Evolutionary conservation across 768 basidiomycete species (phyloP).

Genomic region (Termitomyces sp.): DNA sequence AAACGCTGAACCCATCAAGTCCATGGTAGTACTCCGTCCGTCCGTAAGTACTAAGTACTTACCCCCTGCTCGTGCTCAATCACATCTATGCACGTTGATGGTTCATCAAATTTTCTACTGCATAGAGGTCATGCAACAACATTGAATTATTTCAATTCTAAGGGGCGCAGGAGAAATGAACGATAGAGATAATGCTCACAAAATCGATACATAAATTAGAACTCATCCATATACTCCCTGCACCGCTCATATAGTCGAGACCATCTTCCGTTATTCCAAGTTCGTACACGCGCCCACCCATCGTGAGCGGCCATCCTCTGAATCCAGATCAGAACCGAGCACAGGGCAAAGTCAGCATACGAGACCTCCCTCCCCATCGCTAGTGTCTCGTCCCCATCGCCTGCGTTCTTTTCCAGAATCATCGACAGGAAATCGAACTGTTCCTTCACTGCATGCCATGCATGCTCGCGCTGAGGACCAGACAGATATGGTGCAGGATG

Average conservation of each 20-base stretch:
- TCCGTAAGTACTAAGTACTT: too few species aligned
- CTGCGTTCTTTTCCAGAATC: conserved; percentile 64
- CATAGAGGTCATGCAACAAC: too few species aligned
- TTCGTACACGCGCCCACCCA: conserved; percentile 64
- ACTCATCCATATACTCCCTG: conserved; percentile 65
- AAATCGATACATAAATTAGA: conserved; percentile 21
- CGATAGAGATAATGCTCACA: background rate
- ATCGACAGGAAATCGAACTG: conserved; percentile 64
- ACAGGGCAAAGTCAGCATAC: conserved; percentile 73
- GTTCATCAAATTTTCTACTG: too few species aligned
- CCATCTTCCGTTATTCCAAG: conserved; percentile 74
- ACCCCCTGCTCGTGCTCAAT: too few species aligned
- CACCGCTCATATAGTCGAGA: conserved; percentile 58
- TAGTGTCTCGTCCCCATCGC: conserved; percentile 62
- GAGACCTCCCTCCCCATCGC: conserved; percentile 63
- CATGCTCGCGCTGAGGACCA: conserved; percentile 54
- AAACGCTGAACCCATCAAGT: too few species aligned
- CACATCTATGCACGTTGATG: too few species aligned
- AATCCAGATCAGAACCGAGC: conserved; percentile 72
- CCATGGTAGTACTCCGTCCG: too few species aligned
- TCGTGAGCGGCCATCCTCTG: conserved; percentile 71
- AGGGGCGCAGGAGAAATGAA: background rate
- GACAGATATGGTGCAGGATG: conserved; percentile 16
- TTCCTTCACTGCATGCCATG: conserved; percentile 60
- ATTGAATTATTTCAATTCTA: too few species aligned